Conservation (phyloP, 306 rosid species). For the Corylus heterophylla region DNA sequence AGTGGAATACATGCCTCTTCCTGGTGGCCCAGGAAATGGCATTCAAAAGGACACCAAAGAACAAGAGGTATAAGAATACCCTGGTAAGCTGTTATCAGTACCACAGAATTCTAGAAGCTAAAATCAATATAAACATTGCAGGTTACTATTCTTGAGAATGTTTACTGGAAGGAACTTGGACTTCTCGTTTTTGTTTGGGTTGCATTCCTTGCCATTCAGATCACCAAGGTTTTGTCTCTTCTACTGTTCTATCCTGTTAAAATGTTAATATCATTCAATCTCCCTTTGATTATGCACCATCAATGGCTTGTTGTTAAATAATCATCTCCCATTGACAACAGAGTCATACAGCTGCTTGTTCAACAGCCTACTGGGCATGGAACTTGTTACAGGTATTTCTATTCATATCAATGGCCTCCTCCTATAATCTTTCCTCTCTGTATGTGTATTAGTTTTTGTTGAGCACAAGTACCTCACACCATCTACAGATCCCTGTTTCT, state of each 20-base stretch:
- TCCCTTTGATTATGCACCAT: slow-evolving; percentile 4
- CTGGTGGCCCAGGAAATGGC: slow-evolving; percentile 54
- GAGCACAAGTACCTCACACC: slow-evolving; percentile 4
- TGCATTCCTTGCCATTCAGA: slow-evolving; percentile 75
- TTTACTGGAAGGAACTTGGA: slow-evolving; percentile 85
- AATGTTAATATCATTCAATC: slow-evolving; percentile 3
- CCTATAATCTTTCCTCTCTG: slow-evolving; percentile 6
- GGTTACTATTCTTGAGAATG: slow-evolving; percentile 64
- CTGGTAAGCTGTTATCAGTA: slow-evolving; percentile 2
- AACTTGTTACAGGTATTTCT: slow-evolving; percentile 76
- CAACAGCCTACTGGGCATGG: slow-evolving; percentile 69
- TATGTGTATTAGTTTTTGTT: slow-evolving; percentile 8
- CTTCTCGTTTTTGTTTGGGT: slow-evolving; percentile 88
- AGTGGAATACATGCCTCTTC: slow-evolving; percentile 74
- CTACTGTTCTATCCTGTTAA: slow-evolving; percentile 6
- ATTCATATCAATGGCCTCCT: slow-evolving; percentile 8
- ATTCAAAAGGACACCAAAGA: slow-evolving; percentile 34
- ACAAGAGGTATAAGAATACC: slow-evolving; percentile 35
- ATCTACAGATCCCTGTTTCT: slow-evolving; percentile 72
- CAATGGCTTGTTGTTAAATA: slow-evolving; percentile 16
- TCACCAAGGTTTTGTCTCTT: slow-evolving; percentile 60
- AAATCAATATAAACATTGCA: slow-evolving; percentile 41
- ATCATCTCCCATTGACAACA: slow-evolving; percentile 38
- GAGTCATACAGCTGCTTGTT: slow-evolving; percentile 58
- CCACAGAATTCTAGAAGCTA: slow-evolving; percentile 31